phyloP scores from a whole-genome alignment of 352 stramenopile species.

The Phytophthora meadii region DNA sequence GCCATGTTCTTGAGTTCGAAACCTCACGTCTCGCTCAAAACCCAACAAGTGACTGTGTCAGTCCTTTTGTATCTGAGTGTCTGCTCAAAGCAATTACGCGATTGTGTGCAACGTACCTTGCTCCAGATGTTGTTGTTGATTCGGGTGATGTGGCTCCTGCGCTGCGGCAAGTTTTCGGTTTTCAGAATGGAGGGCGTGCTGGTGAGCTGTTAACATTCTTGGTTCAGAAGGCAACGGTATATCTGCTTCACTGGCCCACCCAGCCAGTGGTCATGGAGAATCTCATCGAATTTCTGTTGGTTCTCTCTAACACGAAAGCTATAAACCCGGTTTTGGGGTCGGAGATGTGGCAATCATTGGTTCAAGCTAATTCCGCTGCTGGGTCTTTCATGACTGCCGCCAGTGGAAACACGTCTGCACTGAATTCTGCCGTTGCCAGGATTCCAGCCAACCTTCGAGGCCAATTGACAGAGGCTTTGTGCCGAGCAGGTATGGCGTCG shows the following conservation, averaged over 20 bases:
- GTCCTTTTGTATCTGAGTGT: constrained; percentile 84
- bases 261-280: constrained; percentile 87
- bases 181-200: constrained; percentile 57
- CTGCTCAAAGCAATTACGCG: constrained; percentile 77
- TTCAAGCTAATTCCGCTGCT: constrained; percentile 73
- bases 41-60: constrained; percentile 62
- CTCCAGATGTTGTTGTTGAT: constrained; percentile 53
- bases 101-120: constrained; percentile 78
- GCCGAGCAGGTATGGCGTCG: constrained; percentile 72
- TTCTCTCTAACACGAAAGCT: constrained; percentile 68
- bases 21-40: constrained; percentile 61
- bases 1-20: constrained; percentile 76
- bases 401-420: constrained; percentile 29
- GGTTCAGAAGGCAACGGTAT: constrained; percentile 69
- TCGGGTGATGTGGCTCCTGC: constrained; percentile 50
- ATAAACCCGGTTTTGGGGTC: constrained; percentile 64
- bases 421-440: constrained; percentile 60
- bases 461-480: constrained; percentile 74
- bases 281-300: constrained; percentile 77
- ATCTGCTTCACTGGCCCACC: constrained; percentile 83
- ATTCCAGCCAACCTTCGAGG: constrained; percentile 67
- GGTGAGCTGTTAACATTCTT: constrained; percentile 76
- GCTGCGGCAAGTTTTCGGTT: constrained; percentile 71
- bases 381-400: constrained; percentile 54
- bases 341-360: constrained; percentile 74